phyloP scores from a whole-genome alignment of 805 yeast genomes.

The Ogataea populi-albae region DNA sequence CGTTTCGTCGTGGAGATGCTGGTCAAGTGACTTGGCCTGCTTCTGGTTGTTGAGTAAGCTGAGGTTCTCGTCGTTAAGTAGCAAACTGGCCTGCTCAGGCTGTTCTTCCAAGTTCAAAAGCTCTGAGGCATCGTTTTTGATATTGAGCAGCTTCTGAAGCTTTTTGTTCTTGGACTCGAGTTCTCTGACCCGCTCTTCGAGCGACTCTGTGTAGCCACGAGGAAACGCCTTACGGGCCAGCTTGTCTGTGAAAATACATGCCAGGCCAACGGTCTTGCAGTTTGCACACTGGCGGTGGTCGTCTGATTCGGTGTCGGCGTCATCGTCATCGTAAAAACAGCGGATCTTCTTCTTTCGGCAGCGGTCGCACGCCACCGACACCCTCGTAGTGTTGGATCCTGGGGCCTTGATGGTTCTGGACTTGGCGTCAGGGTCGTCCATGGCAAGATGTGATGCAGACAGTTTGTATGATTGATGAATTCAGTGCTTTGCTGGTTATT shows the following conservation, averaged over 20 bases:
- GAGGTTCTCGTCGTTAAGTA: constrained; percentile 31
- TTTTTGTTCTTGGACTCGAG: constrained; percentile 78
- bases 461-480: no score
- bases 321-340: constrained; percentile 42
- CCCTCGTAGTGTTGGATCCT: constrained; percentile 62
- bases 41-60: constrained; percentile 27
- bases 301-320: constrained; percentile 7
- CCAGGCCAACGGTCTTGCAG: constrained; percentile 81
- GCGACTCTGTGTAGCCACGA: constrained; percentile 85
- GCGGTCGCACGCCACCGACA: constrained; percentile 90
- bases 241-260: constrained; percentile 84
- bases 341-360: constrained; percentile 78
- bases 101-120: no score
- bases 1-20: constrained; percentile 46
- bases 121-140: constrained; percentile 1
- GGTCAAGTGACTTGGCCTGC: constrained; percentile 26
- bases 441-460: no score
- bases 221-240: constrained; percentile 86
- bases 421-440: no score
- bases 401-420: constrained; percentile 63
- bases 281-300: constrained; percentile 64
- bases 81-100: constrained; percentile 1
- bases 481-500: no score
- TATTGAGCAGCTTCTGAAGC: constrained; percentile 57
- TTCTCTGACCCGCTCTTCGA: constrained; percentile 85